Conservation (phyloP, 2,329 filamentous ascomycete species). For the Colletotrichum cordylinicola region DNA sequence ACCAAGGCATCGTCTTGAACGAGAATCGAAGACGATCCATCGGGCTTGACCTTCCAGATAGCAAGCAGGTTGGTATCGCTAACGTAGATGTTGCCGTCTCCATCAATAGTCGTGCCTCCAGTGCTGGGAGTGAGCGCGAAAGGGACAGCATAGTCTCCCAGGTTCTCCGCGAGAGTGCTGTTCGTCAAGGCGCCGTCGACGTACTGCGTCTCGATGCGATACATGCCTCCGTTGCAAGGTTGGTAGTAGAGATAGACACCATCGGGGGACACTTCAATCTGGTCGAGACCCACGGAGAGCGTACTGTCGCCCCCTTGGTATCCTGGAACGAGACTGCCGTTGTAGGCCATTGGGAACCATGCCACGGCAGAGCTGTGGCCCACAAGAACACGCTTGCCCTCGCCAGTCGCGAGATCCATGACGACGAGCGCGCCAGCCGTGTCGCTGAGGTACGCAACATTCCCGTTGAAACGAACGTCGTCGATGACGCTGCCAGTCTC, state of each 20-base stretch:
- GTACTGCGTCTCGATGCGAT: neutral
- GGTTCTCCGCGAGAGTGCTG: neutral
- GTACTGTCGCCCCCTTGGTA: neutral
- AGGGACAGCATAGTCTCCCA: neutral
- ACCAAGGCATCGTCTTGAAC: neutral
- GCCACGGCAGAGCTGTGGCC: neutral
- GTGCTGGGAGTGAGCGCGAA: neutral
- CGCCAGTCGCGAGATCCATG: neutral
- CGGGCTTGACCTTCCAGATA: neutral
- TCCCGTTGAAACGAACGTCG: neutral
- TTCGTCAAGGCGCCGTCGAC: neutral
- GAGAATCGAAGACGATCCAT: neutral
- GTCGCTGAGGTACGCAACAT: conserved; percentile 2
- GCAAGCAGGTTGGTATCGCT: neutral
- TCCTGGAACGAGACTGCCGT: neutral
- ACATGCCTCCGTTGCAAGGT: conserved; percentile 7
- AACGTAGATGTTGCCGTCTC: neutral
- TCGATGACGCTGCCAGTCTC: neutral
- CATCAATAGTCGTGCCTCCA: neutral
- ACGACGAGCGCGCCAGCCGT: neutral
- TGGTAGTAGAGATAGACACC: conserved; percentile 2
- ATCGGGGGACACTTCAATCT: neutral
- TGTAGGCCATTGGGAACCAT: conserved; percentile 2
- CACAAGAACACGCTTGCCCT: neutral
- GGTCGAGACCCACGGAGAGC: neutral